Evolutionary conservation across 768 basidiomycete species (phyloP).

Genomic region (Pleurotus cornucopiae): DNA sequence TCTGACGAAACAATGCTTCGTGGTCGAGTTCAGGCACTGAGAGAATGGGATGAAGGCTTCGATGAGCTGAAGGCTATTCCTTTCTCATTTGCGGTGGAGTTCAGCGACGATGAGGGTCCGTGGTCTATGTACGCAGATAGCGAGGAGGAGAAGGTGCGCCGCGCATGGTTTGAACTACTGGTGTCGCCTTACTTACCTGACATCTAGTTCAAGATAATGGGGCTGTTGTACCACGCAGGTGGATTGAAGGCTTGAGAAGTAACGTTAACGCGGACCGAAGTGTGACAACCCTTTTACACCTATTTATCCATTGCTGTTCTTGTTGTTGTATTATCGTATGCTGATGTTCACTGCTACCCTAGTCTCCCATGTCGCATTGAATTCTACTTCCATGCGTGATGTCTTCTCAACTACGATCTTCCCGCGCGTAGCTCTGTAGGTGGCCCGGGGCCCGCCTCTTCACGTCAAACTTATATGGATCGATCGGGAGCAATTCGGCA

Average conservation of each 20-base stretch:
- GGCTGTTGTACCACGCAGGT: slow-evolving; percentile 32
- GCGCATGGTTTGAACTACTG: too few species aligned
- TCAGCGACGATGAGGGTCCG: slow-evolving; percentile 39
- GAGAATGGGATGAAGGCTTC: slow-evolving; percentile 59
- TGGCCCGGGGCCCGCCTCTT: too few species aligned
- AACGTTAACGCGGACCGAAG: not conserved
- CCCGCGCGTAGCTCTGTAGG: not conserved
- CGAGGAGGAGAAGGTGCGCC: slow-evolving; percentile 60
- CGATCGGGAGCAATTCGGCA: not conserved
- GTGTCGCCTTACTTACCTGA: slow-evolving; percentile 1
- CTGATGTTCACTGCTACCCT: not conserved
- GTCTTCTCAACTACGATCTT: not conserved
- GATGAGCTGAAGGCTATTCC: slow-evolving; percentile 65
- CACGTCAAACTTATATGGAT: too few species aligned
- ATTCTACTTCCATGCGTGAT: not conserved
- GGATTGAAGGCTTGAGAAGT: slow-evolving; percentile 1
- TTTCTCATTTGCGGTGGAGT: slow-evolving; percentile 63
- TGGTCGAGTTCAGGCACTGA: slow-evolving; percentile 40
- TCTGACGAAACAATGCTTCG: slow-evolving; percentile 44
- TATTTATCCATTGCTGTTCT: not conserved
- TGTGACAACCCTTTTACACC: not conserved
- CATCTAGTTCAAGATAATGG: slow-evolving; percentile 40
- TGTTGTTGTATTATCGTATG: not conserved
- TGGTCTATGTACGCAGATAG: slow-evolving; percentile 63
- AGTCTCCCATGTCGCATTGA: not conserved